Evolutionary conservation across 2,329 filamentous ascomycete genomes (phyloP), one percentile per base, ranked within the genome.

Genomic region (Scortechinia acanthostroma): DNA sequence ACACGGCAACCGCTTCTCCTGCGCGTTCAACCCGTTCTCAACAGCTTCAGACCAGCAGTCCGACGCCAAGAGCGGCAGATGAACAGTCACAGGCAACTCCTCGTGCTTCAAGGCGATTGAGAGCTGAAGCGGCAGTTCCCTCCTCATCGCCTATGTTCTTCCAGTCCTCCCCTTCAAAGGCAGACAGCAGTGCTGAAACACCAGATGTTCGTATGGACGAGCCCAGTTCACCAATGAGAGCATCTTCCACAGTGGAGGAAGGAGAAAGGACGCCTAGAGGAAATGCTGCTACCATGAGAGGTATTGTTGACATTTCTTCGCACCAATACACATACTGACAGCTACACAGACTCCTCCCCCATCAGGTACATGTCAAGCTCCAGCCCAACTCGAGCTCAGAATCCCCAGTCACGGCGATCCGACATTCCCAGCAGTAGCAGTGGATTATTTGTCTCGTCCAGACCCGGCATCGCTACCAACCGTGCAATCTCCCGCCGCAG

Each of bases 301-400:
- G 86, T 88, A 62, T 62, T 19, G 17, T 40, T 19, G 14, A 10
- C 10, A 10, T 40, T n/a, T 10, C n/a, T 30, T 30, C n/a, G 10
- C 25, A 30, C 25, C 25, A n/a, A 10, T 10, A 30, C n/a, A 30
- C 10, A n/a, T 10, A 30, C 25, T 30, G 10, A 30, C 25, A 30
- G n/a, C 14, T 40, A 10, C 17, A 19, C 53, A 95, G 91, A 91
- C 57, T 97, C 91, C 0, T 97, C 91, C 1, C 91, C 91, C 1
- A 88, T 97, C 53, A 81, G 83, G 61, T 97, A 96, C 60, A 88
- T 88, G 46, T 82, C 89, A 25, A 95, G 89, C 63, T 95, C 91
- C 28, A 95, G 88, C 58, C 88, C 89, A 21, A 82, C 80, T 6
- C 10, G 35, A 10, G 35, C 6, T 19, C 10, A 40, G 6, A 19